These are phyloP conservation scores for Amanita molliuscula DNA, from an alignment of 768 basidiomycete species.

Conservation along the genomic window DNA sequence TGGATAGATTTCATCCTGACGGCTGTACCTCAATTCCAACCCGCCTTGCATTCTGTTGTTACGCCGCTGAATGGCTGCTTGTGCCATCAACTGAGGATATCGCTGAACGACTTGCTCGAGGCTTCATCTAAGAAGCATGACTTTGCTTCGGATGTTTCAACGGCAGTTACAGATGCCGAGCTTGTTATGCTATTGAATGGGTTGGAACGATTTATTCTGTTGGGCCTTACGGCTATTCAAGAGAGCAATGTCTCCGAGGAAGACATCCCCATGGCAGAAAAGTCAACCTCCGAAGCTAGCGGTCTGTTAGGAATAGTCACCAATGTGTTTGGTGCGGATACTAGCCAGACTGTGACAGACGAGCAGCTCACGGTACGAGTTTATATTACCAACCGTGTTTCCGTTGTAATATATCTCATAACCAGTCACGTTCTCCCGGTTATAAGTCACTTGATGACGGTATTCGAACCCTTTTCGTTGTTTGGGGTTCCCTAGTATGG, in stretches of 20 bases:
- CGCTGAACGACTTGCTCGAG: conserved; percentile 44
- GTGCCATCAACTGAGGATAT: conserved; percentile 53
- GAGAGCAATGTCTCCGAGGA: conserved; percentile 45
- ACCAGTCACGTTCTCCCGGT: conserved; percentile 61
- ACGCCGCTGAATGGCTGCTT: conserved; percentile 73
- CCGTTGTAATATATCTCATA: not conserved
- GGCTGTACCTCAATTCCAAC: conserved; percentile 81
- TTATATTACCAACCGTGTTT: not conserved
- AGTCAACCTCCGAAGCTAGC: conserved; percentile 38
- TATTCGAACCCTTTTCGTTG: conserved; percentile 62
- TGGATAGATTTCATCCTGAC: conserved; percentile 96
- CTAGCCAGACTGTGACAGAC: conserved; percentile 28
- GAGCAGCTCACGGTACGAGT: conserved; percentile 46
- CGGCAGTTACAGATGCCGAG: conserved; percentile 65
- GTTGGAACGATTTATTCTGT: conserved; percentile 69
- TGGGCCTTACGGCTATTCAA: conserved; percentile 53
- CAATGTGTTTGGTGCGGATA: conserved; percentile 81
- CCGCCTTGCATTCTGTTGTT: conserved; percentile 53
- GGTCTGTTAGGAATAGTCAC: conserved; percentile 86
- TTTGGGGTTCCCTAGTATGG: conserved; percentile 61
- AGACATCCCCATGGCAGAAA: conserved; percentile 43
- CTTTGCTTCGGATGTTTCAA: conserved; percentile 30
- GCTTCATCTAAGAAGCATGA: conserved; percentile 26
- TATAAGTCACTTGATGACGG: conserved; percentile 74
- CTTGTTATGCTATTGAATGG: conserved; percentile 77